Conservation (phyloP, 2,329 filamentous ascomycete species). For the Domatiomyces globalis region DNA sequence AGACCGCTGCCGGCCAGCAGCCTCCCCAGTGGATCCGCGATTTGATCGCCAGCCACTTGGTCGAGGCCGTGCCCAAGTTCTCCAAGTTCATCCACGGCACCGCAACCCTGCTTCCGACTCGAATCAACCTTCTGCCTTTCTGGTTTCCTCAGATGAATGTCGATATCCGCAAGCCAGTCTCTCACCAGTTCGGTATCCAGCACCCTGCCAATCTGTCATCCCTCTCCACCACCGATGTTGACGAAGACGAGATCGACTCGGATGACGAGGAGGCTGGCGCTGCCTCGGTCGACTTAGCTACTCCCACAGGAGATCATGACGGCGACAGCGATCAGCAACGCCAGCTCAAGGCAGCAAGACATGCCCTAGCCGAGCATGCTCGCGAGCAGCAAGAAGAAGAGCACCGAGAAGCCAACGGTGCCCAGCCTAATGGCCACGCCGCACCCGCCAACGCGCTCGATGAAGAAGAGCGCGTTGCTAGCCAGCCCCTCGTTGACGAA, state of each 20-base stretch:
- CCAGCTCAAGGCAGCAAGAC: conserved; percentile 37
- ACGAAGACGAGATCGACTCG: conserved; percentile 57
- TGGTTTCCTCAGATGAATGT: conserved; percentile 99
- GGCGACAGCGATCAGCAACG: conserved; percentile 25
- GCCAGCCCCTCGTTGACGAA: conserved; percentile 41
- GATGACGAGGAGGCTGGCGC: conserved; percentile 43
- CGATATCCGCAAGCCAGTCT: conserved; percentile 86
- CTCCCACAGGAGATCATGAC: conserved; percentile 21
- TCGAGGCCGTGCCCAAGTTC: conserved; percentile 98
- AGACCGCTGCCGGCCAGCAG: conserved; percentile 89
- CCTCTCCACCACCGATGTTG: conserved; percentile 61
- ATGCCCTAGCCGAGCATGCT: conserved; percentile 38
- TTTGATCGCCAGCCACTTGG: conserved; percentile 80
- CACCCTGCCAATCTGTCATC: conserved; percentile 60
- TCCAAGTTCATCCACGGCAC: conserved; percentile 98
- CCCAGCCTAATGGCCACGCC: conserved; percentile 27
- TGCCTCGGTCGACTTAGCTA: conserved; percentile 10
- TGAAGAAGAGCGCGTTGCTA: conserved; percentile 68
- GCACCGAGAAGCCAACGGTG: conserved; percentile 20
- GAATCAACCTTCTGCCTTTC: conserved; percentile 82
- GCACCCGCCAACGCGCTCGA: conserved; percentile 43
- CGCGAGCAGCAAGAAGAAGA: conserved; percentile 20
- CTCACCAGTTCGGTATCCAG: conserved; percentile 80
- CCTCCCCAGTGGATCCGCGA: conserved; percentile 94
- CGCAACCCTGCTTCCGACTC: conserved; percentile 69